These are phyloP conservation scores for Rhodotorula sp. DNA, from an alignment of 1,284 basidiomycete species.

Conservation along the genomic window DNA sequence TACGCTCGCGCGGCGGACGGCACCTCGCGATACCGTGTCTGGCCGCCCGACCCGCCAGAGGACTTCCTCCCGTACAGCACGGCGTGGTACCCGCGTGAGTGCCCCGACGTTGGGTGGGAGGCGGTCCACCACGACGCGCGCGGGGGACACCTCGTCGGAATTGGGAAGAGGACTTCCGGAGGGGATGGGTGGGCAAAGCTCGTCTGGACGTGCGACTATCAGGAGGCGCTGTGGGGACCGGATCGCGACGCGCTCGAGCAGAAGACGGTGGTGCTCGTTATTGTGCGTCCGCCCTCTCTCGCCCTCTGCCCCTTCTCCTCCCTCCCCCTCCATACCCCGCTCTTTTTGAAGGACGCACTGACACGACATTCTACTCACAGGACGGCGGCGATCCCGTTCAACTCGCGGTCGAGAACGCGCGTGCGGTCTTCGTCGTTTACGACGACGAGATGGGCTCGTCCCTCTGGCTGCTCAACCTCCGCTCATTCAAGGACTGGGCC, in stretches of 20 bases:
- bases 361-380: not conserved
- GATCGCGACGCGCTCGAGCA: slow-evolving; percentile 11
- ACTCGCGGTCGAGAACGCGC: slow-evolving; percentile 35
- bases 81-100: not conserved
- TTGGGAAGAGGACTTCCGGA: not conserved
- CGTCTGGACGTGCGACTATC: slow-evolving; percentile 16
- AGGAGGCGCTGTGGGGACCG: not conserved
- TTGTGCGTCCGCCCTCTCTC: not conserved
- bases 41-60: slow-evolving; percentile 4
- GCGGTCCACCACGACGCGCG: slow-evolving; percentile 29
- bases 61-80: not conserved
- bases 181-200: not conserved
- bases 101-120: not conserved
- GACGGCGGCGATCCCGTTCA: slow-evolving; percentile 7
- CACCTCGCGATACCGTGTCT: not conserved
- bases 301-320: no score
- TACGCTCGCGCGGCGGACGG: not conserved
- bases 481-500: not conserved
- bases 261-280: slow-evolving; percentile 20
- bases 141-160: slow-evolving; percentile 10
- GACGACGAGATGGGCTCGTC: not conserved
- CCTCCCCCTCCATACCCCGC: not conserved
- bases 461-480: slow-evolving; percentile 20
- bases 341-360: not conserved
- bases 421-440: slow-evolving; percentile 14